Base-by-base conservation (phyloP, 1,284 basidiomycete species). In the Sanguinoderma infundibulare region DNA sequence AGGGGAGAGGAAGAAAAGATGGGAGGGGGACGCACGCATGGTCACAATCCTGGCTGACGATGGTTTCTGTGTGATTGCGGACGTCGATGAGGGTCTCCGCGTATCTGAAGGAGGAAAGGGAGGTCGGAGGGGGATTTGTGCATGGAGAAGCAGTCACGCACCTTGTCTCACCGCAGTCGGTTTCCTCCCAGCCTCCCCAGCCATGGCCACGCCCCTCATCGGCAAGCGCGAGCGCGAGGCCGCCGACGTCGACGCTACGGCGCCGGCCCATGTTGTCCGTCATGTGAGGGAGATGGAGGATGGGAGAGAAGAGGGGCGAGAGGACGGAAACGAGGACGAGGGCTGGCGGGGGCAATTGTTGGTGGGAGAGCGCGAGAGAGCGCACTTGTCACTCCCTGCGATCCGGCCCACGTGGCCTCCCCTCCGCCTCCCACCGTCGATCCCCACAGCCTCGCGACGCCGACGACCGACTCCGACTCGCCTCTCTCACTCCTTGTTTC, bases 31-130 rank as follows among this genome's bases (percentile, higher is more conserved):
- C 77, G 69, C 71, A 86, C 85, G 53, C 72, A 73, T 83, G 78
- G 7, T 77, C 75, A 60, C 79, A 77, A 55, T 83, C 80, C 61
- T 83, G 81, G 68, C 89, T 89, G 63, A 94, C 89, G 36, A 90
- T 85, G 50, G 83, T 81, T 65, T 87, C 80, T 0, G 92, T 94
- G 68, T 95, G 87, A 44, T 83, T 86, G 72, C 90, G 92, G 87
- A 95, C 92, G 61, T 92, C 89, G 72, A 86, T 87, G 59, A 95
- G 79, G 57, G 94, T 76, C 74, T 95, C 94, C 5, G 94, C 92
- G 70, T 90, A 87, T 67, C 81, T 80, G 70, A 61, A 59, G 61
- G 40, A 15, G 47, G 34, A 55, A 56, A 35, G 40, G 46, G 56
- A 60, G 36, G 59, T 53, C 35, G 52, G 42, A 34, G 36, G 50